Conservation (phyloP, 2,329 filamentous ascomycete genomes). For the Aspergillus sp. region DNA sequence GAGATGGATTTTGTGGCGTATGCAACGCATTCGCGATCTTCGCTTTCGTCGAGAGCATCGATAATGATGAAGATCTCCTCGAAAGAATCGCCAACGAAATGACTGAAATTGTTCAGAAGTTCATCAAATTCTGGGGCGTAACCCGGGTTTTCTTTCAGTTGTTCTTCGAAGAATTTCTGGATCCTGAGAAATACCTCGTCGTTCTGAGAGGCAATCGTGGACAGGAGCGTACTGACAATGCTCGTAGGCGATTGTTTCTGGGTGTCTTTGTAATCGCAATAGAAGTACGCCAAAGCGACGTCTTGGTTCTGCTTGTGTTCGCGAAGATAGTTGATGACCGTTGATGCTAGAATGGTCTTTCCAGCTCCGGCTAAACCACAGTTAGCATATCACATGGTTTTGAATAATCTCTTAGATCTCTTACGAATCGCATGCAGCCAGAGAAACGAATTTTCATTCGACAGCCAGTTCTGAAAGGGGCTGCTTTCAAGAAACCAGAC, state of each 20-base stretch:
- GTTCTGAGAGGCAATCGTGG: background rate
- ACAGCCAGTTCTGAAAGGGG: background rate
- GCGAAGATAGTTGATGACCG: slow-evolving; percentile 1
- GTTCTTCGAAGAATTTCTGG: background rate
- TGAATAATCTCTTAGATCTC: background rate
- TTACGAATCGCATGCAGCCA: background rate
- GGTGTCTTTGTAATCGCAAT: background rate
- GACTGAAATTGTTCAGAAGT: background rate
- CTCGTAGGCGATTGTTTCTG: background rate
- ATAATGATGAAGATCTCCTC: background rate
- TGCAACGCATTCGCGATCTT: background rate
- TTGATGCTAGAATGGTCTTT: slow-evolving; percentile 2
- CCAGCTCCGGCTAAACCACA: background rate
- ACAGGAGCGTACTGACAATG: background rate
- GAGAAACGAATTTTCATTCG: background rate
- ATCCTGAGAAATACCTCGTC: background rate
- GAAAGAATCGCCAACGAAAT: background rate
- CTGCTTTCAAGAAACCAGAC: background rate
- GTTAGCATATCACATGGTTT: background rate
- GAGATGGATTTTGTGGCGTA: background rate
- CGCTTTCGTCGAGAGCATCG: background rate
- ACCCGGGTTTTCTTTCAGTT: background rate
- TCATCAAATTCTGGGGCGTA: background rate
- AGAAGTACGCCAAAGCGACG: background rate
- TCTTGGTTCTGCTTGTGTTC: background rate